Evolutionary conservation across 2,329 filamentous ascomycete genomes (phyloP).

Genomic region (Esteya vermicola): DNA sequence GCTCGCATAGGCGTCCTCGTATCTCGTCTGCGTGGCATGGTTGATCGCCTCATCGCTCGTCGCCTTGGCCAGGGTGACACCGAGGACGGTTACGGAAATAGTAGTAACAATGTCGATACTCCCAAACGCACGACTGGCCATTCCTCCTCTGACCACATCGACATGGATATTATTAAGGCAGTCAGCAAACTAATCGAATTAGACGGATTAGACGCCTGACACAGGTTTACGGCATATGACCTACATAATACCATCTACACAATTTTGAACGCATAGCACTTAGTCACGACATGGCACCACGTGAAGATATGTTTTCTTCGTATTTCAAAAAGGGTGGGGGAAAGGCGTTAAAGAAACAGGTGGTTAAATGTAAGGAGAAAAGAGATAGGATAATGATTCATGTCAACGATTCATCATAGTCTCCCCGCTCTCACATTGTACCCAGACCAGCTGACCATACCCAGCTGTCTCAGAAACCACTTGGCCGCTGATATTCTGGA

Average conservation of each 20-base stretch:
- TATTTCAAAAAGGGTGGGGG: neutral
- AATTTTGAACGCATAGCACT: neutral
- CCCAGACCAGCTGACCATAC: too few species aligned
- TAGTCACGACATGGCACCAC: too few species aligned
- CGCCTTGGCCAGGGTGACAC: slow-evolving; percentile 64
- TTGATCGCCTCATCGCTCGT: slow-evolving; percentile 69
- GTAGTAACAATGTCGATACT: too few species aligned
- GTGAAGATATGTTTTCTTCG: neutral
- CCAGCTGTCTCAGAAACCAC: neutral
- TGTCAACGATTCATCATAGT: too few species aligned
- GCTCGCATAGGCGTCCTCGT: slow-evolving; percentile 86
- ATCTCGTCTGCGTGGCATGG: slow-evolving; percentile 65
- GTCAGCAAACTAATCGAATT: slow-evolving; percentile 75
- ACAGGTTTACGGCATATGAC: neutral
- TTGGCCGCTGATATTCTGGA: neutral
- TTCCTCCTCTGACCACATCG: slow-evolving; percentile 30
- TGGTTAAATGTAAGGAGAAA: too few species aligned
- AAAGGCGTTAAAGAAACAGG: too few species aligned
- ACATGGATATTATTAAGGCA: slow-evolving; percentile 56
- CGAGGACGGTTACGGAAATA: slow-evolving; percentile 20
- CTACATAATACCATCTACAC: neutral
- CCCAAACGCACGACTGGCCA: neutral
- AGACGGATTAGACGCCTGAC: slow-evolving; percentile 66
- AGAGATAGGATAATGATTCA: too few species aligned
- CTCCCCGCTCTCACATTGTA: neutral